A percentile compares a stretch with the other conserved stretches of the same genome.
phyloP scores from a whole-genome alignment of 306 rosid genomes.

The Vigna nakashimae region DNA sequence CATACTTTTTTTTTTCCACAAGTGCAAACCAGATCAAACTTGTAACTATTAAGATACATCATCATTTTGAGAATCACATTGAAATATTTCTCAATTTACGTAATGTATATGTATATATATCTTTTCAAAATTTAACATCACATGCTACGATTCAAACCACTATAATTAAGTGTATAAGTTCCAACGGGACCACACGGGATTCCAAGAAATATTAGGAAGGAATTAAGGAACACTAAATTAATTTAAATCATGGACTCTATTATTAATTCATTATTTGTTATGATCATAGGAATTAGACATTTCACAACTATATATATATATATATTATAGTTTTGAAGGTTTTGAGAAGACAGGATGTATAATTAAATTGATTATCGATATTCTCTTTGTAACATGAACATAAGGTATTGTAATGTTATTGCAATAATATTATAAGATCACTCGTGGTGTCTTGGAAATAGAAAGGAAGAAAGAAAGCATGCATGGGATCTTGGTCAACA shows the following conservation, averaged over 20 bases:
- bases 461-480: slow-evolving; percentile 45
- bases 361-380: neutral
- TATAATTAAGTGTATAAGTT: slow-evolving; percentile 22
- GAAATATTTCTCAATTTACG: neutral
- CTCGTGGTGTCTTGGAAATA: slow-evolving; percentile 81
- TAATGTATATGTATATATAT: neutral
- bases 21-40: too few relatives aligned
- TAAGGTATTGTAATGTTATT: slow-evolving; percentile 11
- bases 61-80: too few relatives aligned
- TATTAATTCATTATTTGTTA: neutral
- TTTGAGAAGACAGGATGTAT: slow-evolving; percentile 62
- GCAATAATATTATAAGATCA: slow-evolving; percentile 36
- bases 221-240: neutral
- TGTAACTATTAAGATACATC: too few relatives aligned
- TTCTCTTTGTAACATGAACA: neutral
- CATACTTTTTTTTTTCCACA: too few relatives aligned
- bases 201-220: neutral
- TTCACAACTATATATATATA: too few relatives aligned
- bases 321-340: slow-evolving; percentile 2
- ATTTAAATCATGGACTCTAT: neutral
- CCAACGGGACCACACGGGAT: slow-evolving; percentile 5
- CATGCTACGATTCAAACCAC: slow-evolving; percentile 12
- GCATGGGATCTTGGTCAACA: slow-evolving; percentile 60
- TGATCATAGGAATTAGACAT: slow-evolving; percentile 62
- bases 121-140: neutral